phyloP scores from a whole-genome alignment of 2,329 filamentous ascomycete species.

The Teratosphaeria pseudoeucalypti region DNA sequence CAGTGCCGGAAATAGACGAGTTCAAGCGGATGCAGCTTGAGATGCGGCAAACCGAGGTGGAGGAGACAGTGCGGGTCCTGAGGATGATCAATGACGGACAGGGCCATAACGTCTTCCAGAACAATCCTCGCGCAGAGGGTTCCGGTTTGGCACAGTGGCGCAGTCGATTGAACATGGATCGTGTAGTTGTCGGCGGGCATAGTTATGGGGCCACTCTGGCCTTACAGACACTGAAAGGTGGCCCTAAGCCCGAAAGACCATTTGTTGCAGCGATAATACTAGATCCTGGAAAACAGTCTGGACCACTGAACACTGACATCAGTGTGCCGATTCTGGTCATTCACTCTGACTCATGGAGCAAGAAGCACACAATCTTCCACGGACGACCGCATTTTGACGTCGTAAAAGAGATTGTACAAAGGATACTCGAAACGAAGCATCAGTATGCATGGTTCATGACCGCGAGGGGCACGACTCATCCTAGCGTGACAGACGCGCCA shows the following conservation, averaged over 20 bases:
- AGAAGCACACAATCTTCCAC: slow-evolving; percentile 47
- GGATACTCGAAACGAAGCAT: slow-evolving; percentile 32
- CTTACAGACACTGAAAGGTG: slow-evolving; percentile 48
- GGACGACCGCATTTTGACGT: slow-evolving; percentile 55
- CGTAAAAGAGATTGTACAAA: slow-evolving; percentile 46
- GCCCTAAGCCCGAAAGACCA: slow-evolving; percentile 32
- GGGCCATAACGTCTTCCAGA: slow-evolving; percentile 24
- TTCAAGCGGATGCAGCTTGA: slow-evolving; percentile 34
- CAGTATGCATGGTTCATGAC: slow-evolving; percentile 33
- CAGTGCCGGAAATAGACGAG: slow-evolving; percentile 18
- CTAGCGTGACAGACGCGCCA: slow-evolving; percentile 56
- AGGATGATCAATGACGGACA: slow-evolving; percentile 29
- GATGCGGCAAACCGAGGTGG: slow-evolving; percentile 36
- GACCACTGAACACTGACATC: slow-evolving; percentile 50
- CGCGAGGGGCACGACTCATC: slow-evolving; percentile 39
- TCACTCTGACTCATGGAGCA: slow-evolving; percentile 57
- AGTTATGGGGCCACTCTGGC: slow-evolving; percentile 57
- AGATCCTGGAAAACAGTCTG: slow-evolving; percentile 56
- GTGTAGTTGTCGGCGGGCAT: slow-evolving; percentile 51
- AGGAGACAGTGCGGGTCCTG: slow-evolving; percentile 35
- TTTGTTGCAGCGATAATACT: slow-evolving; percentile 51
- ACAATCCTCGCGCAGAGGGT: slow-evolving; percentile 42
- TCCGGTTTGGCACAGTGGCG: slow-evolving; percentile 40
- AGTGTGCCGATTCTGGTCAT: slow-evolving; percentile 50
- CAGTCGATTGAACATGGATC: slow-evolving; percentile 43